These are phyloP conservation scores for Kwoniella botswanensis DNA, from an alignment of 768 basidiomycete genomes.

Conservation along the genomic window DNA sequence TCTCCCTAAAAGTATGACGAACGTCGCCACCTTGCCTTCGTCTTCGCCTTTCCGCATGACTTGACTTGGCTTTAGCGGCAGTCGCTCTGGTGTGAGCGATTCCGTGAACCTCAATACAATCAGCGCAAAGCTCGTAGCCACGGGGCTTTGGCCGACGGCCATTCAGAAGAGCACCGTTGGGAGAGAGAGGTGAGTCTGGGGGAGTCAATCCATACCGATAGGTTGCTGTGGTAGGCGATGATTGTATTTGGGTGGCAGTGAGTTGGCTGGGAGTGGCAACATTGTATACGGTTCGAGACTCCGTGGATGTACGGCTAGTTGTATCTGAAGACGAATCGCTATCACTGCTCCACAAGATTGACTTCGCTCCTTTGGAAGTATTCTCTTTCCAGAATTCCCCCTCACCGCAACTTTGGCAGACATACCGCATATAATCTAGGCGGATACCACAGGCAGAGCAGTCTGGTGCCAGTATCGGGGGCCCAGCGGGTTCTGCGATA, in stretches of 20 bases:
- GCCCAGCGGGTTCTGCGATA: conserved; percentile 60
- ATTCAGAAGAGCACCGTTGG: neutral
- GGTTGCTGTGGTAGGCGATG: conserved; percentile 12
- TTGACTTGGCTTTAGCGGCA: conserved; percentile 11
- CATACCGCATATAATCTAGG: conserved; percentile 83
- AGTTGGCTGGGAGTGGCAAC: neutral
- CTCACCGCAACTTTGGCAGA: conserved; percentile 85
- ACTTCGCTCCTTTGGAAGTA: conserved; percentile 26
- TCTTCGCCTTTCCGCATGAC: conserved; percentile 1
- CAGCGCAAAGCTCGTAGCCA: conserved; percentile 84
- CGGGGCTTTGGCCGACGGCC: conserved; percentile 9
- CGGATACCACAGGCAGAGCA: conserved; percentile 80
- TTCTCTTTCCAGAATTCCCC: conserved; percentile 51
- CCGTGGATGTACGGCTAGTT: conserved; percentile 16
- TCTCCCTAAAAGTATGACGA: conserved; percentile 84
- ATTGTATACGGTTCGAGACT: conserved; percentile 34
- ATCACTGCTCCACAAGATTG: conserved; percentile 1
- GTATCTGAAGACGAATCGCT: conserved; percentile 26
- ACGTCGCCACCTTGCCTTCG: conserved; percentile 63
- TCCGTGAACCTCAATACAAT: conserved; percentile 78
- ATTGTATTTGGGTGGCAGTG: neutral
- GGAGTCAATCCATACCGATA: conserved; percentile 10
- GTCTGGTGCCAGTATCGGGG: conserved; percentile 63
- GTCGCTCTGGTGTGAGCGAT: conserved; percentile 68
- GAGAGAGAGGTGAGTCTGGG: conserved; percentile 8